Base-by-base conservation (phyloP, 1,284 basidiomycete genomes). In the Ustilago curta region DNA sequence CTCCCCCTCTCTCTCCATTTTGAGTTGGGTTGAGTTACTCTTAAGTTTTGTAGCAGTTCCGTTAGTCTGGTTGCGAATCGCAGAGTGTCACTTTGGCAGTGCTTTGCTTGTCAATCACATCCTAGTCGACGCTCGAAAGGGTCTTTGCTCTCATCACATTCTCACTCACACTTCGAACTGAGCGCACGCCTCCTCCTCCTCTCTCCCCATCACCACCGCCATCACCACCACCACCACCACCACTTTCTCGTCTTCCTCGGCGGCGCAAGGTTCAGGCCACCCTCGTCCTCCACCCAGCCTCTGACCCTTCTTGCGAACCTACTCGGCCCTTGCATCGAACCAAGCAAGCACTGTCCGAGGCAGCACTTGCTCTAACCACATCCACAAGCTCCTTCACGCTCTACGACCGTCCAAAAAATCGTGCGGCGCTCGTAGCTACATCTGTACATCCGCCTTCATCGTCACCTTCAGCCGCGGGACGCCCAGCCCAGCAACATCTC, bases 71-170 rank as follows among this genome's bases (percentile, higher is more conserved):
- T 23, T 47, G 27, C 27, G 45, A 25, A 29, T 47, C 45, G 29
- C 45, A 0, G 45, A 47, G 25, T 47, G 16, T 47, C 27, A 29
- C n/a, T 47, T 18, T 29, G 45, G 9, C 45, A 18, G 16, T 47
- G 25, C 29, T 47, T 47, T 27, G 45, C 7, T 47, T 29, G 35
- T 37, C 35, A 37, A 37, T 37, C 35, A 37, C 35, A 37, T 47
- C 6, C 45, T 27, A 47, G 6, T 47, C 45, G 27, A 47, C 43
- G 14, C 16, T 27, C 45, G 23, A 44, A 44, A 18, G 25, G 44
- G 25, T 29, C 44, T 16, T 45, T 18, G 8, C 44, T 45, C 44
- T 11, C 8, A 27, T 27, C 25, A 47, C 45, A 25, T 47, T 18
- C 14, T 47, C 45, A 29, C 35, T 16, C 35, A 37, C 35, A n/a